Conservation (phyloP, 306 rosid genomes). For the Dalbergia cochinchinensis region DNA sequence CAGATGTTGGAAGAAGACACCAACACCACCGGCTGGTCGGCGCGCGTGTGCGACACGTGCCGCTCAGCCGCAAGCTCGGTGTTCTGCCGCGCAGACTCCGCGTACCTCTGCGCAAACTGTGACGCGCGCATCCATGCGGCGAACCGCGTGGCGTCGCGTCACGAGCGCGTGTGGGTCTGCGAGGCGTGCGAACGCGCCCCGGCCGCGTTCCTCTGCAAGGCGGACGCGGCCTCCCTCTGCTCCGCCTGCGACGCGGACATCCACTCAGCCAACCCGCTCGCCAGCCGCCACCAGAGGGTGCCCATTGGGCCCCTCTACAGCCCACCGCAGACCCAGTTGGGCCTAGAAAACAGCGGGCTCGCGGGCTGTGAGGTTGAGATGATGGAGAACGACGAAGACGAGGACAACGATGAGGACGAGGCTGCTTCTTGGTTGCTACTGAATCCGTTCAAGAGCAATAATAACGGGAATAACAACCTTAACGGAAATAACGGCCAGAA, state of each 20-base stretch:
- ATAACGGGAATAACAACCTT: background rate
- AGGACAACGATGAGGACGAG: slow-evolving; percentile 72
- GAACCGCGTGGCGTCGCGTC: slow-evolving; percentile 63
- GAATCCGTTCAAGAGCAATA: slow-evolving; percentile 52
- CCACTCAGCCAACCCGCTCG: slow-evolving; percentile 93
- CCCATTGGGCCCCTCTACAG: slow-evolving; percentile 62
- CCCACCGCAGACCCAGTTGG: slow-evolving; percentile 41
- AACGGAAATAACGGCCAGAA: background rate
- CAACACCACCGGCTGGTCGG: slow-evolving; percentile 6
- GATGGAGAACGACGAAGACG: slow-evolving; percentile 62
- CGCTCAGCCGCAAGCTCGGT: slow-evolving; percentile 62
- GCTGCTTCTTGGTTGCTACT: slow-evolving; percentile 90
- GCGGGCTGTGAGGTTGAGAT: slow-evolving; percentile 43
- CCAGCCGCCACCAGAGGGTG: slow-evolving; percentile 94
- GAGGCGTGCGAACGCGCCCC: slow-evolving; percentile 92
- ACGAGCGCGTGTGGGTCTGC: slow-evolving; percentile 89
- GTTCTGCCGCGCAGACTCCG: slow-evolving; percentile 73
- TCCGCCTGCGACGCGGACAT: slow-evolving; percentile 80
- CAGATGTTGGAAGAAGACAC: slow-evolving; percentile 59
- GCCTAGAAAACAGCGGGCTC: slow-evolving; percentile 41
- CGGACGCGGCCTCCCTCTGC: slow-evolving; percentile 91
- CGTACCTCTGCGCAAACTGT: slow-evolving; percentile 67
- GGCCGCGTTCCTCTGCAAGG: slow-evolving; percentile 86
- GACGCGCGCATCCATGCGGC: slow-evolving; percentile 72
- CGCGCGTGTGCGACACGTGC: slow-evolving; percentile 81